Conservation (phyloP, 768 basidiomycete species). For the Lactifluus rugatus region DNA sequence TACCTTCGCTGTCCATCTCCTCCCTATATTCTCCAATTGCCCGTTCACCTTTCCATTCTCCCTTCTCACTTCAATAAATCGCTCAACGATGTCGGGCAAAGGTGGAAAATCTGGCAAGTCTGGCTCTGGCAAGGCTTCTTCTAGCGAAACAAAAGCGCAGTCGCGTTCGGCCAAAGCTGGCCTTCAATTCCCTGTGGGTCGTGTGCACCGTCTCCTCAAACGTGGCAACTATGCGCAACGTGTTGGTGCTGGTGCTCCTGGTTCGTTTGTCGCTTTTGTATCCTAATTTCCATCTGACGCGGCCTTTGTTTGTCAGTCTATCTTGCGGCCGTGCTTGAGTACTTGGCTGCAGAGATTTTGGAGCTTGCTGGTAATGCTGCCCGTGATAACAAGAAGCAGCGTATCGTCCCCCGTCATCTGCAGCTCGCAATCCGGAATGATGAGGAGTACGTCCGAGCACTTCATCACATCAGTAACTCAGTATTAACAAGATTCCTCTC, state of each 20-base stretch:
- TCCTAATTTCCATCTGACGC: not conserved
- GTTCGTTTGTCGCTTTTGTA: conserved; percentile 28
- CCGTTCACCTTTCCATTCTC: not conserved
- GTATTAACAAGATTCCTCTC: too few relatives aligned
- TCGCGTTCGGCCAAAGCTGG: conserved; percentile 71
- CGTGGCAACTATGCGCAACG: conserved; percentile 80
- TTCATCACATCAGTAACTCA: not conserved
- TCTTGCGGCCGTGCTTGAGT: conserved; percentile 84
- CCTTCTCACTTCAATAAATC: conserved; percentile 19
- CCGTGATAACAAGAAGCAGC: conserved; percentile 79
- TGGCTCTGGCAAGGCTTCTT: conserved; percentile 36
- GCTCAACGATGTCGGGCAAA: conserved; percentile 51
- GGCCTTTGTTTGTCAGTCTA: conserved; percentile 42
- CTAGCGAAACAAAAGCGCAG: conserved; percentile 37
- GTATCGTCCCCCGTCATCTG: conserved; percentile 89
- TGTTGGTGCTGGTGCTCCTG: conserved; percentile 81
- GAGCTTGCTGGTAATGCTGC: conserved; percentile 86
- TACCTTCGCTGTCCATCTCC: not conserved
- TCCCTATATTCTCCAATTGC: not conserved
- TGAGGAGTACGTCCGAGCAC: conserved; percentile 52
- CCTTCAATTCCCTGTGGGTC: conserved; percentile 85
- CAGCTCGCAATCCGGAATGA: conserved; percentile 91
- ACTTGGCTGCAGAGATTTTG: conserved; percentile 88
- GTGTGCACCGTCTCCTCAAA: conserved; percentile 85
- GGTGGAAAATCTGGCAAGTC: conserved; percentile 29